Base-by-base conservation (phyloP, 176 grass and related monocot species). In the Oryza rufipogon region DNA sequence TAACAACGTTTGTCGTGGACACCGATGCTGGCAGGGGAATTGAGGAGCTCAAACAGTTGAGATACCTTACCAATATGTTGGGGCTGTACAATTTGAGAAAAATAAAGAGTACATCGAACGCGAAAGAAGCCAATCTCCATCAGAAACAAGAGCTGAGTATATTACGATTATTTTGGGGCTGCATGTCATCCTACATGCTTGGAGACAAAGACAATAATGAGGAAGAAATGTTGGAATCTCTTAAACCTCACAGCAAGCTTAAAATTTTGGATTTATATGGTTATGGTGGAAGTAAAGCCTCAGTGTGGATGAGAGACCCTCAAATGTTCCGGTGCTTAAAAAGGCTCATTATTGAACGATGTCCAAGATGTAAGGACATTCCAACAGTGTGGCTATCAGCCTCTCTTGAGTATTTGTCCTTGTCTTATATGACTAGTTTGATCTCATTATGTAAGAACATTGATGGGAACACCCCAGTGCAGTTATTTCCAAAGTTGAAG, bases 1-100 rank as follows among this genome's bases (percentile, higher is more conserved):
- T 84, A 20, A 73, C 86, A 78, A 56, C 20, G 1, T 87, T 82
- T 82, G 1, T 82, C 20, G 65, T 76, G 19, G 72, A 82, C 13
- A 64, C 5, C 12, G 9, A 0, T 76, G 72, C 9, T 70, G 64
- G 49, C 0, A 32, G 12, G 23, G 85, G 85, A 23, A 87, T 87
- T 0, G 65, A 61, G 13, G 85, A 87, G 65, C 71, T 81, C 17
- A 47, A 70, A 61, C 26, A 81, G 12, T 22, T 86, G 17, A 1
- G 7, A 4, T 60, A 80, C 2, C 77, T 86, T 44, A 48, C 3
- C 19, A 64, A 76, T 38, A 81, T 1, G 8, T 63, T 87, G 36
- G 60, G 42, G 16, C 7, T 86, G 14, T 86, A n/a, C 8, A 86
- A 67, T 10, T 54, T 86, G 48, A 20, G 5, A 4, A 56, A 86